Conservation (phyloP, 306 rosid genomes). For the Benincasa hispida region DNA sequence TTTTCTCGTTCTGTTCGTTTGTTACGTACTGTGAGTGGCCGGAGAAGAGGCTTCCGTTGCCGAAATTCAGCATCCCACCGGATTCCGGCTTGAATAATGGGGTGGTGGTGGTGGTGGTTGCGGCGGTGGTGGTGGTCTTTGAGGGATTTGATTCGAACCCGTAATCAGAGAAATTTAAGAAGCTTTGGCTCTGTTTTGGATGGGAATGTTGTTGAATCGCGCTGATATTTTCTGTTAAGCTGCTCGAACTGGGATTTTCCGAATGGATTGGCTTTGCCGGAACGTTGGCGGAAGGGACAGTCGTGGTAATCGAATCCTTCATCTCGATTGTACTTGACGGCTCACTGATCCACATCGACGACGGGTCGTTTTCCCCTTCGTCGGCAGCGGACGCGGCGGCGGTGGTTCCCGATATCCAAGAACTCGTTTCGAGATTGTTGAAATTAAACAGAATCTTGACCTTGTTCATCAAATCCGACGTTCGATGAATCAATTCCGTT, state of each 20-base stretch:
- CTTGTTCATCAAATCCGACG: slow-evolving; percentile 69
- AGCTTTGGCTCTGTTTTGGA: slow-evolving; percentile 39
- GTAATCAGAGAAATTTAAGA: slow-evolving; percentile 56
- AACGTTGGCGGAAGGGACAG: slow-evolving; percentile 12
- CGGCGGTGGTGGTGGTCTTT: slow-evolving; percentile 11
- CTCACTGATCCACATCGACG: slow-evolving; percentile 67
- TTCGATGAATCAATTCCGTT: slow-evolving; percentile 45
- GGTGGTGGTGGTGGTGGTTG: slow-evolving; percentile 5
- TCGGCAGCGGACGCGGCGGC: slow-evolving; percentile 24
- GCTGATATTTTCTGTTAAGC: slow-evolving; percentile 22
- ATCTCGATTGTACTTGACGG: slow-evolving; percentile 30
- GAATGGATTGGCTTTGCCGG: slow-evolving; percentile 34
- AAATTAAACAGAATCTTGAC: slow-evolving; percentile 61
- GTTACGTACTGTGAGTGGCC: slow-evolving; percentile 34
- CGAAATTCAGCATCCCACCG: slow-evolving; percentile 70
- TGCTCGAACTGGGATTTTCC: slow-evolving; percentile 35
- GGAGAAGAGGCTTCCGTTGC: slow-evolving; percentile 38
- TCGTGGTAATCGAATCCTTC: slow-evolving; percentile 31
- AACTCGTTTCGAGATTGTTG: slow-evolving; percentile 34
- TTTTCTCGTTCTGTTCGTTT: slow-evolving; percentile 39
- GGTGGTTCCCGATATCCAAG: slow-evolving; percentile 41
- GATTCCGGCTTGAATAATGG: slow-evolving; percentile 55
- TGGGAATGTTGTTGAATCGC: neutral
- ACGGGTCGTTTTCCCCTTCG: slow-evolving; percentile 70
- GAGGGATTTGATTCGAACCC: slow-evolving; percentile 23